Evolutionary conservation across 2,329 filamentous ascomycete species (phyloP), one percentile per base, ranked within the genome.

Genomic region (Calonectria montana): DNA sequence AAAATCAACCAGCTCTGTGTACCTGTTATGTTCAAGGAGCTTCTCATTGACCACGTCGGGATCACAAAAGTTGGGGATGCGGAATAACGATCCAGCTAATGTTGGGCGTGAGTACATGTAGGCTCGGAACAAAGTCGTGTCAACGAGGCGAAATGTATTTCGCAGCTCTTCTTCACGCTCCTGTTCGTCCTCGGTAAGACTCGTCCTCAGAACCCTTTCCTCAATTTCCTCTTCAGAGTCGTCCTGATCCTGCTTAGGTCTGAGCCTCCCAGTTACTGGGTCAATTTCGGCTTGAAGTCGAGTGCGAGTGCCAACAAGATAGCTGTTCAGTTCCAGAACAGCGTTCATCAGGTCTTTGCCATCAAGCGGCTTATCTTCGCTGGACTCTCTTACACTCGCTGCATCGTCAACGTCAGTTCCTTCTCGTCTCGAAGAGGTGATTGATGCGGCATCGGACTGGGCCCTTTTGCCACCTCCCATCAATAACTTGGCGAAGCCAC

Each of bases 1-100:
- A 81, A 99, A 99, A 82, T 98, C 96, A n/a, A 99, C 95, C 2
- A 99, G 87, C 84, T 98, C 96, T 64, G 93, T 96, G 83, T 97
- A 98, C 37, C 96, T 91, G 70, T 94, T 94, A 47, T 93, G 94
- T 81, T 98, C 94, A 71, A 98, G 91, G 5, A 99, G 87, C 78
- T 95, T 95, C 82, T 98, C 94, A 81, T 98, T 97, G 25, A 99
- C 96, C 3, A 98, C 97, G 35, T 94, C 93, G 0, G 97, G 96
- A 78, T 99, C 96, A 82, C 97, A 98, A 81, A 98, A 98, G 82
- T 99, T 99, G 80, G 96, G 93, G 64, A 98, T 94, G 27, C 97
- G 95, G 85, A 99, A 98, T 0, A 99, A 89, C 0, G 96, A 94
- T 2, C 94, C 94, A 4, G 95, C 95, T 13, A 99, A 87, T 7